A percentile compares a stretch with the other conserved stretches of the same genome.
Conservation (phyloP, 1,284 basidiomycete genomes). For the Cryptococcus floricola region DNA sequence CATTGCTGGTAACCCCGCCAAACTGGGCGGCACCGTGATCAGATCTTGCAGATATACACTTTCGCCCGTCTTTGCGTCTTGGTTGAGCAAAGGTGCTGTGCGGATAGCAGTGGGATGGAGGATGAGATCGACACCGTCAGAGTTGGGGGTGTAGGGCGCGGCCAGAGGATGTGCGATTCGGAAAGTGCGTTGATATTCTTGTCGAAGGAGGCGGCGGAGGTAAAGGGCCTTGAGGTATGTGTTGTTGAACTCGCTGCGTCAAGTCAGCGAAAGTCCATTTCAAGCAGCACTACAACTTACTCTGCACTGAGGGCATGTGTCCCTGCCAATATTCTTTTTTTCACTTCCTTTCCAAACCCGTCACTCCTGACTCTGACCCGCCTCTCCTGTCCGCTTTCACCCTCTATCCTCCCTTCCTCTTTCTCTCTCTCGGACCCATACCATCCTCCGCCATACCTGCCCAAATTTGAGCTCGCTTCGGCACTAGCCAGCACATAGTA, state of each 20-base stretch:
- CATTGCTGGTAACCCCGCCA: conserved; percentile 82
- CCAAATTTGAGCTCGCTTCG: conserved; percentile 90
- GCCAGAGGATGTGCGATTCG: conserved; percentile 48
- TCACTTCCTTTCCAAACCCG: conserved; percentile 81
- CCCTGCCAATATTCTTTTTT: conserved; percentile 83
- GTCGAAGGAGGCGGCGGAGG: conserved; percentile 65
- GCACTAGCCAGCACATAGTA: conserved; percentile 95
- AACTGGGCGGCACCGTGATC: conserved; percentile 82
- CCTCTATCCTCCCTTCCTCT: conserved; percentile 52
- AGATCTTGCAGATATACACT: conserved; percentile 81
- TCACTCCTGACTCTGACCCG: conserved; percentile 58
- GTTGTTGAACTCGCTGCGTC: conserved; percentile 81
- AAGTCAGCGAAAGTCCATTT: neutral
- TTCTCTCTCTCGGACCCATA: conserved; percentile 54
- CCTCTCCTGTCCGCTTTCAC: conserved; percentile 54
- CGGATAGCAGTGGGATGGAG: conserved; percentile 79
- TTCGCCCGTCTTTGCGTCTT: conserved; percentile 20
- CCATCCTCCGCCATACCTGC: conserved; percentile 79
- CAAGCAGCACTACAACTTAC: conserved; percentile 53
- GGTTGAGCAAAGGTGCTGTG: conserved; percentile 62
- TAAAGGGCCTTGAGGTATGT: conserved; percentile 90
- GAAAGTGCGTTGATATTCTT: conserved; percentile 73
- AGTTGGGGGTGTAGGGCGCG: conserved; percentile 41
- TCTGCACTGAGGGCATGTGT: conserved; percentile 88
- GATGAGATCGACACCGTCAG: conserved; percentile 63